Conservation (phyloP, 176 grass and related monocot species). For the Paspalum vaginatum region DNA sequence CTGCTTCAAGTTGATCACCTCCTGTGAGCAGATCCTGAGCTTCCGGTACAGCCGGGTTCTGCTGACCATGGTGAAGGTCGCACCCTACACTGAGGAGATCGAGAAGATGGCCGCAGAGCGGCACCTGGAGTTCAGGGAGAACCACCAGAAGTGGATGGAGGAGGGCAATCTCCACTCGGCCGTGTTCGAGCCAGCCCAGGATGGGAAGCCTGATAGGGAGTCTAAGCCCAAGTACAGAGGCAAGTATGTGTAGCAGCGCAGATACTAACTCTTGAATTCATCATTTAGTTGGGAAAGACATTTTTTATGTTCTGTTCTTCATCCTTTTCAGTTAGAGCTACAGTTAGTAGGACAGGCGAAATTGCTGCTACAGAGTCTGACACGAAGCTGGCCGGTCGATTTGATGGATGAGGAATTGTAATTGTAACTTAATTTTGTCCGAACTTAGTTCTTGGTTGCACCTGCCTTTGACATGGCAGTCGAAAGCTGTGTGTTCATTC, state of each 20-base stretch:
- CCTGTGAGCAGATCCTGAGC: conserved; percentile 90
- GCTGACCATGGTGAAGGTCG: conserved; percentile 84
- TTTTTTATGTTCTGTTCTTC: conserved; percentile 21
- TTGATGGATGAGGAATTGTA: neutral
- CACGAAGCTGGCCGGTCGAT: neutral
- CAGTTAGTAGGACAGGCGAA: neutral
- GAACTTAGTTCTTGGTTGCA: neutral
- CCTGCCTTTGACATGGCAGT: neutral
- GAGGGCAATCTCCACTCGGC: conserved; percentile 86
- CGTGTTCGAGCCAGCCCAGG: conserved; percentile 55
- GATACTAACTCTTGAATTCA: conserved; percentile 6
- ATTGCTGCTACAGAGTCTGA: neutral
- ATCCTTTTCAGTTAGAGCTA: conserved; percentile 8
- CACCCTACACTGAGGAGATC: conserved; percentile 56
- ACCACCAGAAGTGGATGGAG: conserved; percentile 91
- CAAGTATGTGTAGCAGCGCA: conserved; percentile 72
- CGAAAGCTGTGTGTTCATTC: neutral
- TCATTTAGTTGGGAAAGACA: neutral
- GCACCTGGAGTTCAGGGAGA: conserved; percentile 80
- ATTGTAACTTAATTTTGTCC: neutral
- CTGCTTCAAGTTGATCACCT: conserved; percentile 74
- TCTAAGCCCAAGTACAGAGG: conserved; percentile 92
- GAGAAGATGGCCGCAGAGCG: conserved; percentile 49
- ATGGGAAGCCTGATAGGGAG: conserved; percentile 61
- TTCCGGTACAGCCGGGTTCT: conserved; percentile 76